Percentiles rank a stretch among this genome's conserved stretches.
Conservation (phyloP, 164 flowering plant genomes). For the Tetrastigma voinierianum region DNA sequence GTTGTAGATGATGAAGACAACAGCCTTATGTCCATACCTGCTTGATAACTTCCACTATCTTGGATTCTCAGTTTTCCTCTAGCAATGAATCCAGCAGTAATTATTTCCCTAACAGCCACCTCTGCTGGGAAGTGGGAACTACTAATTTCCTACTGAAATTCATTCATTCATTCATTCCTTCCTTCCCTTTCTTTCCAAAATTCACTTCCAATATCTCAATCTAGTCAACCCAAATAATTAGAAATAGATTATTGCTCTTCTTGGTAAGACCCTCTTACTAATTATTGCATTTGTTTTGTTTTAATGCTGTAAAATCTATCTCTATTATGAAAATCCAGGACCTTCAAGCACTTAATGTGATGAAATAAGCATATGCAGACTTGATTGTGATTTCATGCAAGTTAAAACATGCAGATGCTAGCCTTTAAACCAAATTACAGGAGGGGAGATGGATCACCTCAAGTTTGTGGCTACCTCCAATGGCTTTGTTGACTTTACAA, state of each 20-base stretch:
- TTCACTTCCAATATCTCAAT: too few species aligned
- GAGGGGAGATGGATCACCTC: not conserved
- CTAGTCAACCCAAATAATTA: too few species aligned
- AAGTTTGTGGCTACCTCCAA: not conserved
- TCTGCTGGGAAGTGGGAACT: not conserved
- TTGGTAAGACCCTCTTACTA: too few species aligned
- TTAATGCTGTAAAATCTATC: too few species aligned
- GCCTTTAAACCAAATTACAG: not conserved
- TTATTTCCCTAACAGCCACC: not conserved
- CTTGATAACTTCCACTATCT: slow-evolving; percentile 4
- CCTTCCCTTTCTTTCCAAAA: too few species aligned
- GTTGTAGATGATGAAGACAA: not conserved
- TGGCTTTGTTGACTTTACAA: too few species aligned
- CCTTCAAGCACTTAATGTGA: not conserved
- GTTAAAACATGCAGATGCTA: not conserved
- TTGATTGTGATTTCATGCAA: not conserved
- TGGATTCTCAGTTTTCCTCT: slow-evolving; percentile 10
- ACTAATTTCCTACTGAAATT: too few species aligned
- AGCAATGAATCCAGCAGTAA: not conserved
- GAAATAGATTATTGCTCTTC: too few species aligned
- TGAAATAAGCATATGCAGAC: not conserved
- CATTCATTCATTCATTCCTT: too few species aligned
- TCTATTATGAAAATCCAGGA: too few species aligned
- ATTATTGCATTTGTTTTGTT: too few species aligned
- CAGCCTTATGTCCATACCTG: not conserved